Conservation (phyloP, 768 basidiomycete genomes). For the Roridomyces roridus region DNA sequence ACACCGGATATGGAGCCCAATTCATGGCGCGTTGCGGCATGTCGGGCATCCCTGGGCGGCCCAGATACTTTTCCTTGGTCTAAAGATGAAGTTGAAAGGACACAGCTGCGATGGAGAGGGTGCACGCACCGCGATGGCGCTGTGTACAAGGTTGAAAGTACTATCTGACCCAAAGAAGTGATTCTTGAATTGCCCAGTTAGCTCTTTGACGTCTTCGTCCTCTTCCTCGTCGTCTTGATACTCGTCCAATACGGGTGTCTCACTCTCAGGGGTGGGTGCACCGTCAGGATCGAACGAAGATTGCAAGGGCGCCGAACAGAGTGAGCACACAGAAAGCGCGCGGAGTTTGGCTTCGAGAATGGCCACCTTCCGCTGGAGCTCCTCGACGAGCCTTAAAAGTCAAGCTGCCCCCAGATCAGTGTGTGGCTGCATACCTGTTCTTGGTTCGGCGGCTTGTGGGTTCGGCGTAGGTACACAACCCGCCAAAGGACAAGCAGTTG, state of each 20-base stretch:
- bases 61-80: slow-evolving; percentile 11
- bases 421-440: no score
- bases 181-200: not conserved
- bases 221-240: not conserved
- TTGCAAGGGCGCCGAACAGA: slow-evolving; percentile 3
- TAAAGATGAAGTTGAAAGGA: no score
- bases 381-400: slow-evolving; percentile 50
- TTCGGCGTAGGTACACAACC: no score
- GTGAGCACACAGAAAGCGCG: slow-evolving; percentile 18
- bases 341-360: no score
- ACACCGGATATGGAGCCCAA: slow-evolving; percentile 9
- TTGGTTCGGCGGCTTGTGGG: no score
- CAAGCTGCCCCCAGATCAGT: no score
- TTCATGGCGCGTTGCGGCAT: not conserved
- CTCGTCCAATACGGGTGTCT: not conserved
- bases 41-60: not conserved
- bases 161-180: not conserved
- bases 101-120: not conserved
- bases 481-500: no score
- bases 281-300: not conserved
- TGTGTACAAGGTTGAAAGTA: slow-evolving; percentile 9
- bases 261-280: slow-evolving; percentile 2
- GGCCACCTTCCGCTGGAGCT: slow-evolving; percentile 61
- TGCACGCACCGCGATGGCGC: slow-evolving; percentile 11
- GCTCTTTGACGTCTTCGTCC: not conserved